These are phyloP conservation scores for Aspergillus sp. DNA, from an alignment of 2,329 filamentous ascomycete species.

Conservation along the genomic window DNA sequence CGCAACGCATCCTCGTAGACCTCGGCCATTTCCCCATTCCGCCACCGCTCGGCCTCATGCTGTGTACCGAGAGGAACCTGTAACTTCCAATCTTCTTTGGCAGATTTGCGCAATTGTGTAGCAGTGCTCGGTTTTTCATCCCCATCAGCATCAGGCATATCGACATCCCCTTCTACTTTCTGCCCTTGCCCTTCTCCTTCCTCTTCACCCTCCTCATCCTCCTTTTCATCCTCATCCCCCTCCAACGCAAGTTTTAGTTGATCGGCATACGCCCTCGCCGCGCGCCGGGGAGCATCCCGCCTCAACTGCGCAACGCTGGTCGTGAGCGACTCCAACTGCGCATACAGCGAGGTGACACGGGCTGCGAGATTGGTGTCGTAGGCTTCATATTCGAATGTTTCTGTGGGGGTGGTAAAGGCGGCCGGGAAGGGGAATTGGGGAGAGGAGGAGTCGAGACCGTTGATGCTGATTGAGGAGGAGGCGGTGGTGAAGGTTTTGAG, in stretches of 20 bases:
- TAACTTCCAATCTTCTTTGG: constrained; percentile 24
- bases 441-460: constrained; percentile 39
- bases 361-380: constrained; percentile 41
- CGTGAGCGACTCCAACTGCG: constrained; percentile 43
- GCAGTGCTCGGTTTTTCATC: background rate
- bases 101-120: background rate
- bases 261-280: constrained; percentile 36
- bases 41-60: constrained; percentile 33
- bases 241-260: constrained; percentile 29
- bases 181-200: constrained; percentile 19
- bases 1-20: constrained; percentile 38
- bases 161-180: constrained; percentile 8
- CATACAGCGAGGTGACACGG: constrained; percentile 41
- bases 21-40: constrained; percentile 36
- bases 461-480: constrained; percentile 42
- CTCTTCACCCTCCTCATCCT: constrained; percentile 58
- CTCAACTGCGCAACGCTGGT: constrained; percentile 43
- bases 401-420: constrained; percentile 27
- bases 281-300: constrained; percentile 38
- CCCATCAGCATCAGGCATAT: constrained; percentile 11
- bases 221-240: constrained; percentile 43
- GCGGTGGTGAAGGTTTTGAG: constrained; percentile 40
- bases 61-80: constrained; percentile 27
- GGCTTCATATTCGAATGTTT: constrained; percentile 44
- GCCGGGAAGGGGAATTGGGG: constrained; percentile 27